A percentile compares a stretch with the other conserved stretches of the same genome.
phyloP scores from a whole-genome alignment of 768 basidiomycete genomes.

The Kwoniella heveanensis region DNA sequence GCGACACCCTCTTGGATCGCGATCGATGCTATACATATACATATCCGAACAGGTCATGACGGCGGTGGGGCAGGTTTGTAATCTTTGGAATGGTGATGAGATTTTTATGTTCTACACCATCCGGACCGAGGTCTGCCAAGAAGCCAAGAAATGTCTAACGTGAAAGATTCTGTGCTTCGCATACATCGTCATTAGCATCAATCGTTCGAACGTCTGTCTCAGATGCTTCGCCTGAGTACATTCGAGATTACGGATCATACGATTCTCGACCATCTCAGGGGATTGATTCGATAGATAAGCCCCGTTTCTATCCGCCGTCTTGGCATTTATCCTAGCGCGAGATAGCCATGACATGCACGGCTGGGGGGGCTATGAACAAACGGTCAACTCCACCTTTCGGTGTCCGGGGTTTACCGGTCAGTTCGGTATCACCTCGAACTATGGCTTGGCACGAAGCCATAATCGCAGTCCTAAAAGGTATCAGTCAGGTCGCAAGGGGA shows the following conservation, averaged over 20 bases:
- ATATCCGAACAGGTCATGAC: neutral
- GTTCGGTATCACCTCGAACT: neutral
- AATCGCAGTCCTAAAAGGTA: neutral
- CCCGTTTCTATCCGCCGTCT: conserved; percentile 1
- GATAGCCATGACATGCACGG: neutral
- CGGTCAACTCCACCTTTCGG: neutral
- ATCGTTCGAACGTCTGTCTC: neutral
- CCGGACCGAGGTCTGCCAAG: conserved; percentile 12
- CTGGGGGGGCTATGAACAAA: neutral
- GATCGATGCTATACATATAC: conserved; percentile 4
- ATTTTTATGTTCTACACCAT: neutral
- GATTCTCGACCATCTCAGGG: neutral
- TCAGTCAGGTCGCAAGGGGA: neutral
- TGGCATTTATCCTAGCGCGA: neutral
- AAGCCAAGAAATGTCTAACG: conserved; percentile 15
- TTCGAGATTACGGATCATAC: neutral
- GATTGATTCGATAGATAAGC: neutral
- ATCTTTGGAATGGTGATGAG: neutral
- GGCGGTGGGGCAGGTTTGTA: neutral
- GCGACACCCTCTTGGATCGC: conserved; percentile 4
- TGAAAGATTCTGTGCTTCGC: neutral
- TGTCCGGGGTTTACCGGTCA: neutral
- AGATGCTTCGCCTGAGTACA: neutral
- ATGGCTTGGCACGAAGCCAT: neutral
- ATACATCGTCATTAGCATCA: neutral